Conservation (phyloP, 208 protist genomes). For the Crithidia sp. region DNA sequence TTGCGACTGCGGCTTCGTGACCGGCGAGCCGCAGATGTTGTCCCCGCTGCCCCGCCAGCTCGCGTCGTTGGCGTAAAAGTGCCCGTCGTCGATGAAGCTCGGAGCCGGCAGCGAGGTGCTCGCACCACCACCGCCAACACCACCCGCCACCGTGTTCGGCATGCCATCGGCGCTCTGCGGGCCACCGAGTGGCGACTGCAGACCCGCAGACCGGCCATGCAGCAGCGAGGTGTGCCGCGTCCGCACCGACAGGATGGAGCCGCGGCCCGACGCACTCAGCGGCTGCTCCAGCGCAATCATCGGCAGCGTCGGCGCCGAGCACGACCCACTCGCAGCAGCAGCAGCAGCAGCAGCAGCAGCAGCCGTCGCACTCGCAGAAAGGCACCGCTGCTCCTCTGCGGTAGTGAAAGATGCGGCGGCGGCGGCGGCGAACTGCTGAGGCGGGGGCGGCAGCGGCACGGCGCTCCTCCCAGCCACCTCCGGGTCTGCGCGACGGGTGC, state of each 20-base stretch:
- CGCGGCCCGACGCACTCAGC: slow-evolving; percentile 17
- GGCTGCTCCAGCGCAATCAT: not conserved
- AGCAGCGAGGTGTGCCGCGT: not conserved
- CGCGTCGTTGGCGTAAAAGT: not conserved
- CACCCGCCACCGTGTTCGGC: not conserved
- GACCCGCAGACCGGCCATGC: not conserved
- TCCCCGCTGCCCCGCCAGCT: not conserved
- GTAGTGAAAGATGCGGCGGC: too few species aligned
- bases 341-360: not conserved
- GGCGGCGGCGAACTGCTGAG: not conserved
- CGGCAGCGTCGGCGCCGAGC: not conserved
- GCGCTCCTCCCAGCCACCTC: not conserved
- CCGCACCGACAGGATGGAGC: slow-evolving; percentile 1
- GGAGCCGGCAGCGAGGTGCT: not conserved
- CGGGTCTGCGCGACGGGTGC: not conserved
- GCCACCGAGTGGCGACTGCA: not conserved
- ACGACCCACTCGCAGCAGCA: not conserved
- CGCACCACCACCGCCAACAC: too few species aligned
- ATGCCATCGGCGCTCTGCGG: not conserved
- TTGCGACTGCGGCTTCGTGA: not conserved
- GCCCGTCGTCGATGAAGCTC: slow-evolving; percentile 8
- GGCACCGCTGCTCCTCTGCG: slow-evolving; percentile 1
- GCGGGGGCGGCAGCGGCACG: not conserved
- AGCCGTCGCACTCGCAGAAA: not conserved
- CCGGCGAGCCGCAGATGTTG: not conserved